A percentile compares a stretch with the other conserved stretches of the same genome.
These are phyloP conservation scores for Coemansia sp. DNA, from an alignment of 192 early-diverging fungal genomes.

Conservation along the genomic window DNA sequence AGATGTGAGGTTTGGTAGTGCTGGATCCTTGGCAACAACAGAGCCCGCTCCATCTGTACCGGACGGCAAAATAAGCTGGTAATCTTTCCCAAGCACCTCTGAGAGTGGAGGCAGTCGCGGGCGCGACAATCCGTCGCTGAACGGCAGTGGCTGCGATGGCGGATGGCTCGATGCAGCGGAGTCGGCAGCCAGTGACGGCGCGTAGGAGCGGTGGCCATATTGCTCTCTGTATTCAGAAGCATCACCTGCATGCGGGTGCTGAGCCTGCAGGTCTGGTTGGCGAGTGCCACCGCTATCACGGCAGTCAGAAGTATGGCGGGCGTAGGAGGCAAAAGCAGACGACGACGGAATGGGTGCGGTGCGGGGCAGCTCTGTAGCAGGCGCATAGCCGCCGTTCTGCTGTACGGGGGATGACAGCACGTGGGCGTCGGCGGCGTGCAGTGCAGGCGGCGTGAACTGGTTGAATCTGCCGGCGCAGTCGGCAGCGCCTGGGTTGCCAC, in stretches of 20 bases:
- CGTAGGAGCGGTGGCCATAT: not conserved
- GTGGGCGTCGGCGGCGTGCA: not conserved
- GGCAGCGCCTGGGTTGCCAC: constrained; percentile 5
- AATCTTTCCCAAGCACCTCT: constrained; percentile 48
- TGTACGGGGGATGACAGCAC: constrained; percentile 21
- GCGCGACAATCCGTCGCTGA: constrained; percentile 36
- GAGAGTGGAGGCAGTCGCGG: constrained; percentile 46
- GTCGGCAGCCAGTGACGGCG: not conserved
- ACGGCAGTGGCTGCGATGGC: constrained; percentile 32
- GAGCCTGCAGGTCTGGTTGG: not conserved
- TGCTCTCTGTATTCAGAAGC: not conserved
- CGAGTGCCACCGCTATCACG: not conserved
- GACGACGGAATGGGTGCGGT: constrained; percentile 32
- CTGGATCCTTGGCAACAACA: not conserved
- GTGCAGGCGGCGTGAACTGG: constrained; percentile 13
- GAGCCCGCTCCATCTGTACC: not conserved
- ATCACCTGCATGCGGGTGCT: not conserved
- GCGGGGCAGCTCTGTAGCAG: constrained; percentile 18
- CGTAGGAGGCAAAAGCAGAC: constrained; percentile 4
- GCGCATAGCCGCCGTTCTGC: not conserved
- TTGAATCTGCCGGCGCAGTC: not conserved
- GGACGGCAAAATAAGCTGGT: constrained; percentile 30
- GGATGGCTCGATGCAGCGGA: constrained; percentile 1
- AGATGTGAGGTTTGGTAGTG: not conserved
- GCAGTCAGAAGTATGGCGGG: not conserved